Conservation (phyloP, 148 eudicot species). For the Chenopodium suecicum region DNA sequence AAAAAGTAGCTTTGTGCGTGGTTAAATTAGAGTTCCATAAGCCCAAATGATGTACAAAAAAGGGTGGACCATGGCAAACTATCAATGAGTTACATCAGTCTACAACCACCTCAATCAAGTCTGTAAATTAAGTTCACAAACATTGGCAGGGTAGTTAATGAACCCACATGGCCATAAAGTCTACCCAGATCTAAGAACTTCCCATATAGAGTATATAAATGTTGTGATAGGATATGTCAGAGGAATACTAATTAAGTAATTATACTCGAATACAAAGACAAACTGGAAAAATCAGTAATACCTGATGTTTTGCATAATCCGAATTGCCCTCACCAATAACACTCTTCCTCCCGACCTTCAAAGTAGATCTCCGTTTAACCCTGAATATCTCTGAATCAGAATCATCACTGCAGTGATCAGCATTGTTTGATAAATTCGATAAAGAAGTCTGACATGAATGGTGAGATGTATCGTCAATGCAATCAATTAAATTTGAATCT, state of each 20-base stretch:
- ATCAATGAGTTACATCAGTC: not conserved
- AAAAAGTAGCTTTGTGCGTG: not conserved
- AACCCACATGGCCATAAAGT: not conserved
- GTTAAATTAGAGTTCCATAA: not conserved
- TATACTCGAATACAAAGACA: not conserved
- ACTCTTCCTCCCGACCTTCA: conserved; percentile 45
- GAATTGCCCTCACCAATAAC: conserved; percentile 28
- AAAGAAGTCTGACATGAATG: conserved; percentile 31
- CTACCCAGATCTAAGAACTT: not conserved
- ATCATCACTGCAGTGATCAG: conserved; percentile 61
- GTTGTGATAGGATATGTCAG: too few relatives aligned
- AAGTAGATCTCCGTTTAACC: conserved; percentile 75
- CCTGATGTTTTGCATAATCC: conserved; percentile 44
- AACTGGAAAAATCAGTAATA: conserved; percentile 21
- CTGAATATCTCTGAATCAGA: conserved; percentile 90
- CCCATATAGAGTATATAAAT: not conserved
- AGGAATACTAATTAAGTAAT: not conserved
- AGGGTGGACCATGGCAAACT: not conserved
- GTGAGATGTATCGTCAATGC: conserved; percentile 32
- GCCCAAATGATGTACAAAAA: not conserved
- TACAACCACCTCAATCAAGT: not conserved
- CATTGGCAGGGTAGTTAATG: not conserved
- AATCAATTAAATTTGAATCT: conserved; percentile 25
- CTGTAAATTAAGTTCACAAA: not conserved
- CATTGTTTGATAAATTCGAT: conserved; percentile 28